phyloP scores from a whole-genome alignment of 192 early-diverging fungal species.

The Backusella luteola region DNA sequence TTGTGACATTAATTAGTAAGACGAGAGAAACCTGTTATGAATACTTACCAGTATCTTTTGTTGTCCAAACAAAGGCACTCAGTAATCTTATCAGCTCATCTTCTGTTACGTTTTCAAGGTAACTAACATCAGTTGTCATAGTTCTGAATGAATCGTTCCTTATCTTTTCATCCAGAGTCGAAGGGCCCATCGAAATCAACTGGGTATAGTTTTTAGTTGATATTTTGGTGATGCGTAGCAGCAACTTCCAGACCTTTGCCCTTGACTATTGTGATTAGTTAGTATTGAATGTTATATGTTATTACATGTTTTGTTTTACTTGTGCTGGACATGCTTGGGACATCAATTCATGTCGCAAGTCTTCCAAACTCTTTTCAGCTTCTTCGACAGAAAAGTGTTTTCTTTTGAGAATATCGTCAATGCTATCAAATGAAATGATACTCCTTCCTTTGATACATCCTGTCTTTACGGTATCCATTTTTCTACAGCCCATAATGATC shows the following conservation, averaged over 20 bases:
- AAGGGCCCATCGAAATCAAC: slow-evolving; percentile 69
- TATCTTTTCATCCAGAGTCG: slow-evolving; percentile 76
- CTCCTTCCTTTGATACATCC: neutral
- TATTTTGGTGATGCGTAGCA: slow-evolving; percentile 70
- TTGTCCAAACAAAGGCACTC: slow-evolving; percentile 79
- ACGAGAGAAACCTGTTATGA: neutral
- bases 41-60: slow-evolving; percentile 66
- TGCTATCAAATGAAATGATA: neutral
- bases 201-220: slow-evolving; percentile 72
- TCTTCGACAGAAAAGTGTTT: neutral
- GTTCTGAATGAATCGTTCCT: slow-evolving; percentile 90
- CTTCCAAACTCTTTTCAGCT: slow-evolving; percentile 20
- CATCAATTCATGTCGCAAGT: slow-evolving; percentile 13
- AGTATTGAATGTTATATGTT: no score
- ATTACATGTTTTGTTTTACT: neutral
- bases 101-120: slow-evolving; percentile 68
- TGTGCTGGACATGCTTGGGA: neutral
- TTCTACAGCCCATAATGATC: neutral
- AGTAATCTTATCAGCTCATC: slow-evolving; percentile 75
- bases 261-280: slow-evolving; percentile 34
- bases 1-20: neutral
- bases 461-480: neutral
- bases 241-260: slow-evolving; percentile 68
- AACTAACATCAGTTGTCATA: slow-evolving; percentile 75
- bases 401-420: slow-evolving; percentile 1